Conservation (phyloP, 2,329 filamentous ascomycete genomes). For the Fusarium sp. region DNA sequence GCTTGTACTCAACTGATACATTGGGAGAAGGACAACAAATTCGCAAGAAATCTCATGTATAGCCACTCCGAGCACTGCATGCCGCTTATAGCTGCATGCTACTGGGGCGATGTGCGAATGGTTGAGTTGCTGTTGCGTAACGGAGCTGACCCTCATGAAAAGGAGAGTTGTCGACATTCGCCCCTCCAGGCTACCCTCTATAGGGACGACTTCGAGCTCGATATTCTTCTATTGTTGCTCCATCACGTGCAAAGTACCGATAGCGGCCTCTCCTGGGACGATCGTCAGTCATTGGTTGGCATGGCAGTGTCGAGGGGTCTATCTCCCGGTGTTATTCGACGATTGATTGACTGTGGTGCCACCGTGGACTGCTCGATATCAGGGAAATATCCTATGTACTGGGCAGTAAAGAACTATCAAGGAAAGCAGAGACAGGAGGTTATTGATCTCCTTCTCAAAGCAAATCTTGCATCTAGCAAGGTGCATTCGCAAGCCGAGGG, state of each 20-base stretch:
- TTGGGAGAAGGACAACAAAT: background rate
- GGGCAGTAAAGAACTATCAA: background rate
- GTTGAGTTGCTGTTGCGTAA: background rate
- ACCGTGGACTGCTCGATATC: no score
- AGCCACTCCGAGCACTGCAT: background rate
- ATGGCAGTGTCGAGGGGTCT: background rate
- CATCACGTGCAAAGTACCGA: no score
- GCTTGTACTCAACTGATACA: background rate
- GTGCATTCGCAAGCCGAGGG: background rate
- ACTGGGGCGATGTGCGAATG: background rate
- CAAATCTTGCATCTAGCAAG: no score
- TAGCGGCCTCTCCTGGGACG: background rate
- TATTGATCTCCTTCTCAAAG: background rate
- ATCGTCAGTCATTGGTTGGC: background rate
- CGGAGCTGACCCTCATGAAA: background rate
- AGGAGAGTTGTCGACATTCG: background rate
- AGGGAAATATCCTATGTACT: background rate
- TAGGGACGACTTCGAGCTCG: background rate
- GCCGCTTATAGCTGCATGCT: background rate
- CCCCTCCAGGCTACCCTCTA: background rate
- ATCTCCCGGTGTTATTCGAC: background rate
- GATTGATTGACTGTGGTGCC: background rate
- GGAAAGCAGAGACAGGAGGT: background rate
- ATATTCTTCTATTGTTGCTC: background rate
- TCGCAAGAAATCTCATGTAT: no score